phyloP scores from a whole-genome alignment of 352 stramenopile species.

The Peronospora tabacina region DNA sequence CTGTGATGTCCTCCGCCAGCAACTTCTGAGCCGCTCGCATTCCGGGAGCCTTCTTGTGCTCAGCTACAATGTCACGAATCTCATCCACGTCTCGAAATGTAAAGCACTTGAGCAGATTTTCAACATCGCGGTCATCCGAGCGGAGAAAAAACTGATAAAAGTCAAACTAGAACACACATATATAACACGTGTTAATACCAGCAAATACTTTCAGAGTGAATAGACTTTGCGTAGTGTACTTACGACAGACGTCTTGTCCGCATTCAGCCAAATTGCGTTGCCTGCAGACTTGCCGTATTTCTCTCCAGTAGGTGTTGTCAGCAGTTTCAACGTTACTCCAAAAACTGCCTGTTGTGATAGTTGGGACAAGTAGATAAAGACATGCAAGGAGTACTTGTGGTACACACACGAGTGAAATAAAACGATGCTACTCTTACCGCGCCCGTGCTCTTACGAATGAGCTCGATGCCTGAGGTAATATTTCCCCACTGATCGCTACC shows the following conservation, averaged over 20 bases:
- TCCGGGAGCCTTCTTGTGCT: slow-evolving; percentile 71
- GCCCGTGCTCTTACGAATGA: slow-evolving; percentile 88
- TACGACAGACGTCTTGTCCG: slow-evolving; percentile 90
- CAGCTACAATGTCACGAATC: slow-evolving; percentile 83
- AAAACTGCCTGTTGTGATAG: slow-evolving; percentile 66
- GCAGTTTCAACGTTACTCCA: slow-evolving; percentile 92
- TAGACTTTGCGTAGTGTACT: slow-evolving; percentile 38
- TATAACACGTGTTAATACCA: slow-evolving; percentile 2
- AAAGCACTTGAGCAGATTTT: slow-evolving; percentile 95
- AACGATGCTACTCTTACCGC: slow-evolving; percentile 27
- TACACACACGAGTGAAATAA: background rate
- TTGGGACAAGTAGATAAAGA: slow-evolving; percentile 1
- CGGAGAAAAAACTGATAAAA: slow-evolving; percentile 92
- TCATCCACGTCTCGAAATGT: slow-evolving; percentile 93
- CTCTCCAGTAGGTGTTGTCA: slow-evolving; percentile 95
- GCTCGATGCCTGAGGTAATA: slow-evolving; percentile 95
- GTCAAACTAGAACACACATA: slow-evolving; percentile 54
- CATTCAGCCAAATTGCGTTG: slow-evolving; percentile 97
- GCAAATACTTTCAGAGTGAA: background rate
- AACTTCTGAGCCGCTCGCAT: slow-evolving; percentile 68
- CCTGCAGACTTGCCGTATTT: slow-evolving; percentile 99
- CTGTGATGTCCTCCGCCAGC: slow-evolving; percentile 80
- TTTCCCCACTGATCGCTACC: slow-evolving; percentile 99
- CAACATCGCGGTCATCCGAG: slow-evolving; percentile 87
- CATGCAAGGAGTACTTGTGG: background rate